Percentiles rank a stretch among this genome's conserved stretches.
Conservation (phyloP, 148 eudicot species). For the Rhododendron molle region DNA sequence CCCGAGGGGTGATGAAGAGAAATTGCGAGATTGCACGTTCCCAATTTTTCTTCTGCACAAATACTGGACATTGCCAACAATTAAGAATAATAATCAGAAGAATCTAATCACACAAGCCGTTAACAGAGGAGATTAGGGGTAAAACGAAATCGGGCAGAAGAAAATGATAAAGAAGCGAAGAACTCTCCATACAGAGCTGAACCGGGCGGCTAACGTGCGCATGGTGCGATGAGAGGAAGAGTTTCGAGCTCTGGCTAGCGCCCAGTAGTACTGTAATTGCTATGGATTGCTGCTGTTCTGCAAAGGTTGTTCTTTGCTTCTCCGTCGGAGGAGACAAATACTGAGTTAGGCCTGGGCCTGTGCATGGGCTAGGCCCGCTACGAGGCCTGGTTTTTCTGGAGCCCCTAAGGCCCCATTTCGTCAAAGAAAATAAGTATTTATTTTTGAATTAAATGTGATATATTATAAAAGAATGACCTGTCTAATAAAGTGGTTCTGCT, state of each 20-base stretch:
- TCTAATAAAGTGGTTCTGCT: too few species aligned
- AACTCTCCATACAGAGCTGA: slow-evolving; percentile 17
- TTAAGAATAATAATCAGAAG: background rate
- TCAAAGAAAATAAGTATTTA: too few species aligned
- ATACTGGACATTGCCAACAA: slow-evolving; percentile 28
- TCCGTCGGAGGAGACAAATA: background rate
- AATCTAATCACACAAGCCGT: background rate
- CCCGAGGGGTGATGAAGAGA: slow-evolving; percentile 27
- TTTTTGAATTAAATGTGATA: too few species aligned
- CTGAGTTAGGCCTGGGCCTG: background rate
- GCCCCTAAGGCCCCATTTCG: too few species aligned
- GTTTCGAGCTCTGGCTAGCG: background rate
- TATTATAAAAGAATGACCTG: too few species aligned
- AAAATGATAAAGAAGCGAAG: background rate
- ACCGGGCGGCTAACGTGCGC: slow-evolving; percentile 23
- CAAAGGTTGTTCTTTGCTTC: background rate
- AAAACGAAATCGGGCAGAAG: background rate
- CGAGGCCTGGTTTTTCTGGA: background rate
- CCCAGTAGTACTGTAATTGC: background rate
- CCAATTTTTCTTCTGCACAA: slow-evolving; percentile 46
- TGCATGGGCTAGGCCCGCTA: background rate
- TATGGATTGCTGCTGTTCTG: background rate
- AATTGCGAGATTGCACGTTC: slow-evolving; percentile 43
- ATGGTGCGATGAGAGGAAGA: slow-evolving; percentile 14
- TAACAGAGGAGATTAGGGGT: background rate